A percentile compares a stretch with the other conserved stretches of the same genome.
Evolutionary conservation across 305 asterid species (phyloP).

Genomic region (Solanum chacoense): DNA sequence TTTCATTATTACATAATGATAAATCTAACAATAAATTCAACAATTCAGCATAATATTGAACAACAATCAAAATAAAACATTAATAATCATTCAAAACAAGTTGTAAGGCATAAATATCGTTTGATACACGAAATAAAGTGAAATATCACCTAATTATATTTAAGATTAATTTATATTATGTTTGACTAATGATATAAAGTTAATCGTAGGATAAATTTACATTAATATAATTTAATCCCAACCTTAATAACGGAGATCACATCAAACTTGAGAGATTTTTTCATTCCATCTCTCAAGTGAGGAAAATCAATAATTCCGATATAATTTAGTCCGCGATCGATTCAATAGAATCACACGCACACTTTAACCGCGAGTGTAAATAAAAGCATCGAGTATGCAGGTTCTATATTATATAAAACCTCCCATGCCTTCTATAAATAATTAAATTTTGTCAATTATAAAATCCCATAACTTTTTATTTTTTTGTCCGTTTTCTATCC

Average conservation of each 20-base stretch:
- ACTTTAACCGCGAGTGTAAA: background rate
- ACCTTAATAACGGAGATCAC: no score
- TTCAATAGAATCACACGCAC: background rate
- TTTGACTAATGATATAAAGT: background rate
- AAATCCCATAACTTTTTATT: background rate
- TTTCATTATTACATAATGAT: background rate
- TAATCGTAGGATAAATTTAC: no score
- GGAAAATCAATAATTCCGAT: background rate
- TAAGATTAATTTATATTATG: no score
- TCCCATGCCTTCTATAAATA: background rate
- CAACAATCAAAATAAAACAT: no score
- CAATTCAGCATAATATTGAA: background rate
- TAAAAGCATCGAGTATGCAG: background rate
- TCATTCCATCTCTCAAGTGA: background rate
- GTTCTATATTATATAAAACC: background rate
- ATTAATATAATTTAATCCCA: background rate
- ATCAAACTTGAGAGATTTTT: no score
- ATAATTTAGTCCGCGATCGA: no score
- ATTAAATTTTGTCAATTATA: background rate
- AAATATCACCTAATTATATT: background rate
- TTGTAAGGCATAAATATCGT: background rate
- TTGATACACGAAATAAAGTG: no score
- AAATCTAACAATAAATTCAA: no score
- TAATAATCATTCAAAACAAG: background rate
- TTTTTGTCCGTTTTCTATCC: background rate